Base-by-base conservation (phyloP, 2,329 filamentous ascomycete genomes). In the Claviceps fusiformis region DNA sequence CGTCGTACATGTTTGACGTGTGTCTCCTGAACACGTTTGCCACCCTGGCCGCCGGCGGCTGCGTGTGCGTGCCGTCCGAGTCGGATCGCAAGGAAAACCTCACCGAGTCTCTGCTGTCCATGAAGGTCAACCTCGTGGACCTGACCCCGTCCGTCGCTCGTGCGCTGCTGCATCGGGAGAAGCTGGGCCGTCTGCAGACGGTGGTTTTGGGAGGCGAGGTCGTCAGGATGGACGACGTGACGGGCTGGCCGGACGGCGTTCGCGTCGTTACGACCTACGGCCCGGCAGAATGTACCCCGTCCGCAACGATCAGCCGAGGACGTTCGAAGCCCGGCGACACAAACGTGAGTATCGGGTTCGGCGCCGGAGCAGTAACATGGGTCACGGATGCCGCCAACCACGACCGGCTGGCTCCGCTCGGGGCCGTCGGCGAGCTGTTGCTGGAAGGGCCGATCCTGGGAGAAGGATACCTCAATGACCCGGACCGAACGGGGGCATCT, bases 211-310 rank as follows among this genome's bases (percentile, higher is more conserved):
- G 56, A 1, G 61, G 61, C 2, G 60, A 62, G 44, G 55, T 55
- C 41, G 31, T 58, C 3, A 6, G 49, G 37, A 37, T 44, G 11
- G 27, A 52, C 5, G 50, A 58, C 47, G 39, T 55, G 9, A 19
- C 39, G 19, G 44, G 56, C 51, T 55, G 52, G 5, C 53, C 49
- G 0, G 53, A 57, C 13, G 53, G 55, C 43, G 54, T 55, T 10
- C 48, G 45, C 7, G 51, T 62, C 24, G 53, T 60, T 3, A 59
- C 62, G 15, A 56, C 47, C 10, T 63, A 63, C 29, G 62, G 62
- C 6, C 62, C 62, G 2, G 56, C 58, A 27, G 62, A 63, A 33
- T 58, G 56, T 43, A 59, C 58, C 2, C 46, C 46, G 3, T 45
- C 47, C 15, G 43, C 35, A 1, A 63, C 59, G 1, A 31, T 64